These are phyloP conservation scores for Panicum miliaceum DNA, from an alignment of 176 grass and related monocot species.

Conservation along the genomic window DNA sequence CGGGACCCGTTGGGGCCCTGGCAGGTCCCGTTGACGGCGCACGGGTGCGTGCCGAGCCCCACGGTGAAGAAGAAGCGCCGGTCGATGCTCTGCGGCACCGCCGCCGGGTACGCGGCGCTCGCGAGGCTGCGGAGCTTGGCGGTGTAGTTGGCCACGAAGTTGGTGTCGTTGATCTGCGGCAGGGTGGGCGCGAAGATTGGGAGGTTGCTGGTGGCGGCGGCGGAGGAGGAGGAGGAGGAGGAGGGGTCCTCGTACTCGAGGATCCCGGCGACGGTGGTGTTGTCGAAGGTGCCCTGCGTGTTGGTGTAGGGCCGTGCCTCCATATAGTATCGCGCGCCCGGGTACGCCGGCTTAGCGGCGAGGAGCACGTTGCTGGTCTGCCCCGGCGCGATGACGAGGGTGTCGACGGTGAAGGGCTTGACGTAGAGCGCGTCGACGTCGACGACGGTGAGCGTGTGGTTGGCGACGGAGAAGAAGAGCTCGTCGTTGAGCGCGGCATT, in stretches of 20 bases:
- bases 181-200: slow-evolving; percentile 51
- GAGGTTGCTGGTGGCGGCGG: background rate
- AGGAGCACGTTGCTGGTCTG: slow-evolving; percentile 82
- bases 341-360: slow-evolving; percentile 32
- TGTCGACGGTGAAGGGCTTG: slow-evolving; percentile 67
- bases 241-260: slow-evolving; percentile 65
- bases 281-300: slow-evolving; percentile 73
- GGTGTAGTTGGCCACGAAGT: slow-evolving; percentile 62
- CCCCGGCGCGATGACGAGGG: slow-evolving; percentile 64
- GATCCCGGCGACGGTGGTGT: slow-evolving; percentile 78
- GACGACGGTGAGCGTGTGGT: slow-evolving; percentile 77
- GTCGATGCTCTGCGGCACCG: slow-evolving; percentile 62
- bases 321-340: slow-evolving; percentile 62
- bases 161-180: slow-evolving; percentile 67
- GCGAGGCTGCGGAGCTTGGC: slow-evolving; percentile 65
- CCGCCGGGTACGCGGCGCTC: slow-evolving; percentile 62
- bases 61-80: slow-evolving; percentile 76
- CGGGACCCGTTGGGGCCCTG: slow-evolving; percentile 77
- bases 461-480: slow-evolving; percentile 84
- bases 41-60: slow-evolving; percentile 77
- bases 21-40: slow-evolving; percentile 64
- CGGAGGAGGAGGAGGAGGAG: background rate
- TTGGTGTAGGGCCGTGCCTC: slow-evolving; percentile 62
- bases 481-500: slow-evolving; percentile 90
- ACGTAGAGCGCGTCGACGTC: slow-evolving; percentile 81